Conservation (phyloP, 257 asterid species). For the Striga asiatica region DNA sequence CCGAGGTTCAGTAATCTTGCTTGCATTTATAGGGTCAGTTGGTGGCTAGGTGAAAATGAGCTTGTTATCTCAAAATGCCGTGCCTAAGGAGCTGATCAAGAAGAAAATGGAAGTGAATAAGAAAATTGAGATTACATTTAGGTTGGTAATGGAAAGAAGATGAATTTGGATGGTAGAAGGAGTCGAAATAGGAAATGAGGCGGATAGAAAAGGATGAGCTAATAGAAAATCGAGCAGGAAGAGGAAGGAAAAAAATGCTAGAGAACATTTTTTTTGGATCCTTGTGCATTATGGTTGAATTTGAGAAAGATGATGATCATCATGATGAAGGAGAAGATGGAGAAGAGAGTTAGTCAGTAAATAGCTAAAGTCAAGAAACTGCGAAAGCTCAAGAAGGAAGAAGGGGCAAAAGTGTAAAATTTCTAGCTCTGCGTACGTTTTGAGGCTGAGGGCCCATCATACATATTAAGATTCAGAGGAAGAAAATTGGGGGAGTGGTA, state of each 20-base stretch:
- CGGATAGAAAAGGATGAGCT: slow-evolving; percentile 22
- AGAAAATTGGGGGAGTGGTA: slow-evolving; percentile 46
- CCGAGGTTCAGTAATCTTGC: too few relatives aligned
- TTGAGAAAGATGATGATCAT: slow-evolving; percentile 45
- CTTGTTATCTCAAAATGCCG: slow-evolving; percentile 74
- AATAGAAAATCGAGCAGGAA: too few relatives aligned
- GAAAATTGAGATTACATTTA: slow-evolving; percentile 11
- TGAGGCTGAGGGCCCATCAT: slow-evolving; percentile 88
- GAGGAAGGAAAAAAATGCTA: slow-evolving; percentile 48
- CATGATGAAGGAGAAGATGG: slow-evolving; percentile 56
- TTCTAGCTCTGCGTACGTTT: slow-evolving; percentile 51
- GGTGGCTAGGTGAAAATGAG: slow-evolving; percentile 39
- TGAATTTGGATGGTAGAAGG: too few relatives aligned
- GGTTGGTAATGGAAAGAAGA: slow-evolving; percentile 26
- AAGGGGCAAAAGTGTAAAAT: slow-evolving; percentile 56
- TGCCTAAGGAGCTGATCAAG: slow-evolving; percentile 28
- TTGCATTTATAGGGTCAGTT: too few relatives aligned
- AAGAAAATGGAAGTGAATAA: slow-evolving; percentile 31
- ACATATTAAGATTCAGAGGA: slow-evolving; percentile 43
- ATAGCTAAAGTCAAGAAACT: slow-evolving; percentile 67
- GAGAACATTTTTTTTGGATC: slow-evolving; percentile 66
- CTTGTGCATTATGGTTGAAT: slow-evolving; percentile 45
- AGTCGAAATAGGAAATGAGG: slow-evolving; percentile 15
- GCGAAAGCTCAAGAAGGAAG: slow-evolving; percentile 73
- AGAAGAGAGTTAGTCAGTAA: slow-evolving; percentile 53